Base-by-base conservation (phyloP, 1,284 basidiomycete species). In the Rhodotorula sp. region DNA sequence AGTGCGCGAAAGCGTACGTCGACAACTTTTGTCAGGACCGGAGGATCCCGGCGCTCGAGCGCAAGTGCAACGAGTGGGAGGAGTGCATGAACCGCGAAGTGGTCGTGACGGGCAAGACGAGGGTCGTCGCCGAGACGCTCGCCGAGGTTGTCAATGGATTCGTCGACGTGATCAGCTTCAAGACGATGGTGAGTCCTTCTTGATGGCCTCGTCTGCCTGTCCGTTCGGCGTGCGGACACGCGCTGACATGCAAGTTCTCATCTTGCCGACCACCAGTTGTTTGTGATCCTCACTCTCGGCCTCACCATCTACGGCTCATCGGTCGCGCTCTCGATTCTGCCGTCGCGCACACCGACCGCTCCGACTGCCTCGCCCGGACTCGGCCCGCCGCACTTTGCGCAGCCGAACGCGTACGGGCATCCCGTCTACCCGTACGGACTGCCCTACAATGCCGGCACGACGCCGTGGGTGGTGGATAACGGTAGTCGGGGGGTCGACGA, bases 111-210 rank as follows among this genome's bases (percentile, higher is more conserved):
- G 93, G 93, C 1, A 89, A 92, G 62, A 91, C 93, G 67, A 88
- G 88, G 75, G 90, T 98, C 76, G 89, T 91, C 59, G 94, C 95
- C 65, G 93, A 98, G 83, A 89, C 95, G 61, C 90, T 98, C 80
- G 95, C 93, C 61, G 95, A 97, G 78, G 91, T 97, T 52, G 88
- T 97, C 77, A 97, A 98, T 81, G 89, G 92, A 14, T 99, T 99
- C 80, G 91, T 98, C 45, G 95, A 98, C 80, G 90, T 91, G 57
- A 95, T 98, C 80, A 94, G 90, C 81, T 97, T 93, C 92, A 97
- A 95, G 83, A 95, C 93, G 23, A 85, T 98, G 83, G 92, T 91
- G 49, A 48, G 60, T 2, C 18, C 34, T 3, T 21, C 21, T 34
- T 34, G 38, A 5, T 47, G 45, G 38, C 10, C 8, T 43, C 38